A percentile compares a stretch with the other conserved stretches of the same genome.
Conservation (phyloP, 352 stramenopile genomes). For the Aphanomyces astaci region DNA sequence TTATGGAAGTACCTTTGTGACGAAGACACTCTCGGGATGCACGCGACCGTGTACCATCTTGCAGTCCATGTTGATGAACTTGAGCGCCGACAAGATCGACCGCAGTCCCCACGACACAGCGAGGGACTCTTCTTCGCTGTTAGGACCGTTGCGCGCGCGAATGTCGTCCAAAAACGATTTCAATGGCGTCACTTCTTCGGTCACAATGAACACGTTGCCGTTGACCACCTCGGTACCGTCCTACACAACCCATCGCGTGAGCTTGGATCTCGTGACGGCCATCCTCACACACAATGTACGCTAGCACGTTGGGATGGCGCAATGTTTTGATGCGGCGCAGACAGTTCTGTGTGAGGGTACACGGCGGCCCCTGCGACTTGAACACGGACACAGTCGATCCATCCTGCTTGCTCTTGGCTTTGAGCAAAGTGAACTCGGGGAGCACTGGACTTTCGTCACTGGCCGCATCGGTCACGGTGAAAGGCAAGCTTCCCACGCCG, state of each 20-base stretch:
- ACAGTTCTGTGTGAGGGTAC: conserved; percentile 82
- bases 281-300: conserved; percentile 56
- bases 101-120: conserved; percentile 90
- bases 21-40: conserved; percentile 86
- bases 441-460: conserved; percentile 30
- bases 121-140: conserved; percentile 68
- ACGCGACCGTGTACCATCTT: conserved; percentile 91
- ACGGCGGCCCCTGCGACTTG: conserved; percentile 78
- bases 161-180: conserved; percentile 80
- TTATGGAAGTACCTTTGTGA: conserved; percentile 67
- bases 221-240: conserved; percentile 66
- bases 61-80: conserved; percentile 92
- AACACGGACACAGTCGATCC: conserved; percentile 85
- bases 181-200: conserved; percentile 88
- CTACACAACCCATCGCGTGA: background rate
- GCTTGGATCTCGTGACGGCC: background rate
- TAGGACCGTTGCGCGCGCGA: conserved; percentile 44
- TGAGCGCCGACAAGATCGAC: conserved; percentile 86
- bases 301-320: conserved; percentile 90
- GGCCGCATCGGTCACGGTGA: conserved; percentile 43
- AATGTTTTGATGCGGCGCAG: conserved; percentile 90
- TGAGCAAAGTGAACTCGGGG: conserved; percentile 79
- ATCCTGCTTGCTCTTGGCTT: conserved; percentile 80
- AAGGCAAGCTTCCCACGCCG: conserved; percentile 63
- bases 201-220: conserved; percentile 90